Evolutionary conservation across 805 yeast species (phyloP).

Genomic region (Pichia pseudocactophila): DNA sequence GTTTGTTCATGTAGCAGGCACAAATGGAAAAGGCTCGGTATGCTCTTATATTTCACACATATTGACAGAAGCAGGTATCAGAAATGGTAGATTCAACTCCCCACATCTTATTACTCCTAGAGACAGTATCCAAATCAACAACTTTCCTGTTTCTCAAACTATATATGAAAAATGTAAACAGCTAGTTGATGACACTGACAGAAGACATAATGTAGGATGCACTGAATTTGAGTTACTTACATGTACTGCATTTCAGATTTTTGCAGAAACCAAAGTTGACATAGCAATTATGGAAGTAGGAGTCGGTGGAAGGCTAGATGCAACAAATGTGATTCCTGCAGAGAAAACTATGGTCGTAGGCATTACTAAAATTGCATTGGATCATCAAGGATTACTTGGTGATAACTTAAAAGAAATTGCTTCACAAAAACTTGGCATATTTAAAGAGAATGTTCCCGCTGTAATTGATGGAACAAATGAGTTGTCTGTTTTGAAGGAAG

Average conservation of each 20-base stretch:
- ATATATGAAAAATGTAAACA: constrained; percentile 39
- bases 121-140: constrained; percentile 68
- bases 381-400: constrained; percentile 77
- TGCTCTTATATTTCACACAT: constrained; percentile 71
- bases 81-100: constrained; percentile 76
- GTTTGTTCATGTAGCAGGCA: constrained; percentile 88
- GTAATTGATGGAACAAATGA: constrained; percentile 68
- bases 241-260: constrained; percentile 75
- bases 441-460: constrained; percentile 50
- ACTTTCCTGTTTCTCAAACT: constrained; percentile 39
- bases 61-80: constrained; percentile 37
- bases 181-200: constrained; percentile 35
- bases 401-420: constrained; percentile 59
- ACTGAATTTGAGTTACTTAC: constrained; percentile 86
- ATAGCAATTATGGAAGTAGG: constrained; percentile 92
- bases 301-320: constrained; percentile 81
- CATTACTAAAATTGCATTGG: constrained; percentile 78
- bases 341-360: constrained; percentile 48
- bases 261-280: constrained; percentile 48
- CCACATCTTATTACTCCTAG: constrained; percentile 72
- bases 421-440: constrained; percentile 76
- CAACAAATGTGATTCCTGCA: constrained; percentile 64
- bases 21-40: constrained; percentile 94
- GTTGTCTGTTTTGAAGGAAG: constrained; percentile 38
- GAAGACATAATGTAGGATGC: constrained; percentile 42